phyloP scores from a whole-genome alignment of 768 basidiomycete species.

The Mycena maculata region DNA sequence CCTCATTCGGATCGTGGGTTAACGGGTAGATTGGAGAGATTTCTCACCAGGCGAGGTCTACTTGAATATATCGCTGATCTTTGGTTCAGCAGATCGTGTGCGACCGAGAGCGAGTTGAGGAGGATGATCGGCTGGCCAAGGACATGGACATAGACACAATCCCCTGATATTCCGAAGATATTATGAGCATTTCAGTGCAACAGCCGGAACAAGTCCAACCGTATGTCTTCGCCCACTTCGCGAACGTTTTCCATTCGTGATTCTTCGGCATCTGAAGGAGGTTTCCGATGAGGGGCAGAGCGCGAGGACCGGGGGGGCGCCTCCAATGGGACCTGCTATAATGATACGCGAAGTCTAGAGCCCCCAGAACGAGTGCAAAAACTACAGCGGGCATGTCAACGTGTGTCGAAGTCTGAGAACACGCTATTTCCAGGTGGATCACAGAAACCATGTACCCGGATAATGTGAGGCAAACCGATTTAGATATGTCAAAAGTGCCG shows the following conservation, averaged over 20 bases:
- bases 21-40: too few relatives aligned
- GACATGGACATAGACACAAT: constrained; percentile 10
- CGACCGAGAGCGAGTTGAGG: constrained; percentile 2
- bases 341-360: background rate
- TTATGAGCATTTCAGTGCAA: background rate
- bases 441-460: too few relatives aligned
- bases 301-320: constrained; percentile 36
- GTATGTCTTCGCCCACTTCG: constrained; percentile 38
- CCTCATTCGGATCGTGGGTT: background rate
- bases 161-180: background rate
- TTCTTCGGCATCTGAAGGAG: constrained; percentile 38
- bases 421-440: too few relatives aligned
- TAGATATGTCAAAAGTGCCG: too few relatives aligned
- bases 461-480: too few relatives aligned
- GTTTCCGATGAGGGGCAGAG: constrained; percentile 38
- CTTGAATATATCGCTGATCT: constrained; percentile 19
- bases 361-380: background rate
- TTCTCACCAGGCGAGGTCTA: constrained; percentile 7
- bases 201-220: constrained; percentile 25
- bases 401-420: too few relatives aligned
- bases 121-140: constrained; percentile 17
- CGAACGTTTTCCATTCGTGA: constrained; percentile 40
- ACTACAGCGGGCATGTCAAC: too few relatives aligned
- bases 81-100: constrained; percentile 4
- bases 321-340: background rate